These are phyloP conservation scores for Termitomyces bulborhizus DNA, from an alignment of 768 basidiomycete genomes.

Conservation along the genomic window DNA sequence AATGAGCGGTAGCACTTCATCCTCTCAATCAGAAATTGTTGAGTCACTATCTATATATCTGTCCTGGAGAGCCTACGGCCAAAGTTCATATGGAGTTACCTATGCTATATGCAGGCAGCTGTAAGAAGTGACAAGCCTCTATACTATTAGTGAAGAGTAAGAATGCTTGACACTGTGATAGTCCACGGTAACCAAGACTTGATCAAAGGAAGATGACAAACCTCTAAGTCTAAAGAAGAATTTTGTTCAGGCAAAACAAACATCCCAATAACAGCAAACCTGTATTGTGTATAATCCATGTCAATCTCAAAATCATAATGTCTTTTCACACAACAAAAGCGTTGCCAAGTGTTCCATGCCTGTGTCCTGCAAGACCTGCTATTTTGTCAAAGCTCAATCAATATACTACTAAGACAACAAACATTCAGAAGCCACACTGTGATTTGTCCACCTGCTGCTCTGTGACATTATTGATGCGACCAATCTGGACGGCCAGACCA, in stretches of 20 bases:
- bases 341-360: background rate
- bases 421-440: constrained; percentile 17
- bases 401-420: background rate
- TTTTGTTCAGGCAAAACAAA: background rate
- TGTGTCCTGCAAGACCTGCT: background rate
- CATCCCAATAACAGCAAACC: background rate
- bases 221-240: background rate
- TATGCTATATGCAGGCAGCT: too few relatives aligned
- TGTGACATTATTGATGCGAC: constrained; percentile 16
- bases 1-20: too few relatives aligned
- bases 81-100: too few relatives aligned
- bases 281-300: background rate
- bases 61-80: too few relatives aligned
- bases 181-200: background rate
- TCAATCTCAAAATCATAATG: background rate
- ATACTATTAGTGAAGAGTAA: background rate
- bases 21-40: too few relatives aligned
- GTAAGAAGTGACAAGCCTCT: too few relatives aligned
- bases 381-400: background rate
- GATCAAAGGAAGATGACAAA: too few relatives aligned
- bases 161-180: background rate
- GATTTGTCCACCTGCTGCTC: constrained; percentile 15
- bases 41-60: too few relatives aligned
- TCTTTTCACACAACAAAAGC: background rate
- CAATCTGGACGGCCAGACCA: constrained; percentile 19